Evolutionary conservation across 257 asterid genomes (phyloP).

Genomic region (Pogostemon cablin): DNA sequence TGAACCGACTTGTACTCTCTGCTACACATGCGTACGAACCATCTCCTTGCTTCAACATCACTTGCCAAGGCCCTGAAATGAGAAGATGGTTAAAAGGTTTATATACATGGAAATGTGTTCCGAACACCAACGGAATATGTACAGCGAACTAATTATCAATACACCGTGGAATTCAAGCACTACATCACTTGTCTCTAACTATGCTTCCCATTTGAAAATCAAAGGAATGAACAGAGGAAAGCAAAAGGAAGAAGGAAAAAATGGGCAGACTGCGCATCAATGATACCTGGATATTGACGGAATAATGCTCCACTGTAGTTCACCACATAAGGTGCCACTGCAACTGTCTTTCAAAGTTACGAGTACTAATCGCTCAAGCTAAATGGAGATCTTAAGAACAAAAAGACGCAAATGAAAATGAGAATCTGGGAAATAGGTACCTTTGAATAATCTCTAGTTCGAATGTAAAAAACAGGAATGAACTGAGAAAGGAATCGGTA

Average conservation of each 20-base stretch:
- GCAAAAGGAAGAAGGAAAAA: neutral
- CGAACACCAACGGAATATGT: neutral
- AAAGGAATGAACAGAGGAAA: slow-evolving; percentile 9
- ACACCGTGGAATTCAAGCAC: no score
- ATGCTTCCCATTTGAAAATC: neutral
- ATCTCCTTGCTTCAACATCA: slow-evolving; percentile 91
- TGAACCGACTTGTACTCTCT: slow-evolving; percentile 81
- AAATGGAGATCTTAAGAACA: slow-evolving; percentile 1
- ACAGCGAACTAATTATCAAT: no score
- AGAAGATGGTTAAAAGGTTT: slow-evolving; percentile 14
- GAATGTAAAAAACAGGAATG: slow-evolving; percentile 77
- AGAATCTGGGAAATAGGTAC: slow-evolving; percentile 41
- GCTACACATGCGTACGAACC: slow-evolving; percentile 96
- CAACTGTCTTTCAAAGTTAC: slow-evolving; percentile 78
- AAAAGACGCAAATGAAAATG: slow-evolving; percentile 12
- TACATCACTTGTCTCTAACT: no score
- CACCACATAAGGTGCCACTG: slow-evolving; percentile 93
- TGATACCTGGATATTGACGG: slow-evolving; percentile 87
- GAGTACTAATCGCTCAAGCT: slow-evolving; percentile 41
- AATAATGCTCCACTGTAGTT: slow-evolving; percentile 90
- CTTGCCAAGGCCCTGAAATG: slow-evolving; percentile 94
- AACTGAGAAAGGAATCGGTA: slow-evolving; percentile 89
- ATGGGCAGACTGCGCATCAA: neutral
- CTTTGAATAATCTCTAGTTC: slow-evolving; percentile 95
- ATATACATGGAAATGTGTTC: neutral